A percentile compares a stretch with the other conserved stretches of the same genome.
Conservation (phyloP, 106 monocot genomes). For the Dioscorea dumetorum region DNA sequence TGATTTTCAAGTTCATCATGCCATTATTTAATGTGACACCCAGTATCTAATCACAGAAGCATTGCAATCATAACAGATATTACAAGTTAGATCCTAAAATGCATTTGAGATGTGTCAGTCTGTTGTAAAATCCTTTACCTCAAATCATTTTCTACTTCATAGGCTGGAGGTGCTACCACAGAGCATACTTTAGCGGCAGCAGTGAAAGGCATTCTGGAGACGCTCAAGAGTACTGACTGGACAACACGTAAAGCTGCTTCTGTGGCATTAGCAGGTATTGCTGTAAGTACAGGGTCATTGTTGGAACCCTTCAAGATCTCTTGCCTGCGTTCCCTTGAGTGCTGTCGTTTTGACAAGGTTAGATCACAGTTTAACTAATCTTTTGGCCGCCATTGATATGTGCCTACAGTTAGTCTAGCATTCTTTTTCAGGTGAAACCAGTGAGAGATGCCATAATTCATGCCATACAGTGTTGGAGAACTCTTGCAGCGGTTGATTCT, state of each 20-base stretch:
- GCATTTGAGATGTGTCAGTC: too few species aligned
- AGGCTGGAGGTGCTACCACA: constrained; percentile 78
- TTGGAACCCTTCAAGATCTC: constrained; percentile 33
- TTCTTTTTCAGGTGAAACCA: constrained; percentile 77
- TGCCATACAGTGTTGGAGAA: constrained; percentile 86
- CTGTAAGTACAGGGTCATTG: constrained; percentile 22
- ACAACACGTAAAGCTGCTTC: constrained; percentile 86
- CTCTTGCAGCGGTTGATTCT: constrained; percentile 42
- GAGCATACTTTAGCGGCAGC: constrained; percentile 55
- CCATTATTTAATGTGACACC: too few species aligned
- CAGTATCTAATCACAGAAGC: too few species aligned
- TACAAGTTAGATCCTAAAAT: too few species aligned
- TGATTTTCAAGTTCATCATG: too few species aligned
- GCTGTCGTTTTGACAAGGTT: constrained; percentile 90
- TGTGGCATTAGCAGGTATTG: constrained; percentile 54
- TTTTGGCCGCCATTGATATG: background rate
- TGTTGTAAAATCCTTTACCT: too few species aligned
- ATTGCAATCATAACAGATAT: too few species aligned
- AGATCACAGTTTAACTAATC: constrained; percentile 4
- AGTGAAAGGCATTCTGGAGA: constrained; percentile 54
- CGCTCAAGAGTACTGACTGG: constrained; percentile 83
- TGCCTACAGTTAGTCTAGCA: background rate
- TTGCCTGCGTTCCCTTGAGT: constrained; percentile 65
- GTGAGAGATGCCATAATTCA: constrained; percentile 76
- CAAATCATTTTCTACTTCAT: background rate